Evolutionary conservation across 257 asterid genomes (phyloP).

Genomic region (Gentiana dahurica): DNA sequence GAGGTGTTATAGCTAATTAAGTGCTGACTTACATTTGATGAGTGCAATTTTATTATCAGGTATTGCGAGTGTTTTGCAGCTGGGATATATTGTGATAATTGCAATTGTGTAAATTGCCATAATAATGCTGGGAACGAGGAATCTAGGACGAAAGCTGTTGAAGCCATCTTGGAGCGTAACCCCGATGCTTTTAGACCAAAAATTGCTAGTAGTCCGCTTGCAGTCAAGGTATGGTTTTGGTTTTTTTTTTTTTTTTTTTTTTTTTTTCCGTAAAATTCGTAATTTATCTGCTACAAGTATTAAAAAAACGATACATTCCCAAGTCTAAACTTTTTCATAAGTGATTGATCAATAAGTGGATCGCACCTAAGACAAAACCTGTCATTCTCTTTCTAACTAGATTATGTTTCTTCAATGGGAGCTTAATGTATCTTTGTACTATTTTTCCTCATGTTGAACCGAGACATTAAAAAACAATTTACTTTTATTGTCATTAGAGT

Average conservation of each 20-base stretch:
- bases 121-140: constrained; percentile 78
- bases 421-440: too few relatives aligned
- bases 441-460: too few relatives aligned
- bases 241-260: constrained; percentile 8
- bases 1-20: neutral
- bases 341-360: too few relatives aligned
- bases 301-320: too few relatives aligned
- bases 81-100: constrained; percentile 85
- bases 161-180: constrained; percentile 84
- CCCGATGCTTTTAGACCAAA: constrained; percentile 95
- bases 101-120: constrained; percentile 86
- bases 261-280: constrained; percentile 2
- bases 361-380: too few relatives aligned
- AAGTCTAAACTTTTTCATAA: too few relatives aligned
- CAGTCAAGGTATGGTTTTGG: constrained; percentile 48
- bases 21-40: constrained; percentile 1
- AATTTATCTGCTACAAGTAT: neutral
- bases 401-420: too few relatives aligned
- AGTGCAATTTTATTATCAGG: constrained; percentile 36
- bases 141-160: constrained; percentile 89
- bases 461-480: too few relatives aligned
- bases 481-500: too few relatives aligned
- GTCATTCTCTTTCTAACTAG: too few relatives aligned
- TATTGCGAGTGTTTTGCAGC: constrained; percentile 98
- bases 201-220: constrained; percentile 89